Percentiles rank a stretch among this genome's conserved stretches.
phyloP scores from a whole-genome alignment of 345 rosid genomes.

The Physaria fendleri region DNA sequence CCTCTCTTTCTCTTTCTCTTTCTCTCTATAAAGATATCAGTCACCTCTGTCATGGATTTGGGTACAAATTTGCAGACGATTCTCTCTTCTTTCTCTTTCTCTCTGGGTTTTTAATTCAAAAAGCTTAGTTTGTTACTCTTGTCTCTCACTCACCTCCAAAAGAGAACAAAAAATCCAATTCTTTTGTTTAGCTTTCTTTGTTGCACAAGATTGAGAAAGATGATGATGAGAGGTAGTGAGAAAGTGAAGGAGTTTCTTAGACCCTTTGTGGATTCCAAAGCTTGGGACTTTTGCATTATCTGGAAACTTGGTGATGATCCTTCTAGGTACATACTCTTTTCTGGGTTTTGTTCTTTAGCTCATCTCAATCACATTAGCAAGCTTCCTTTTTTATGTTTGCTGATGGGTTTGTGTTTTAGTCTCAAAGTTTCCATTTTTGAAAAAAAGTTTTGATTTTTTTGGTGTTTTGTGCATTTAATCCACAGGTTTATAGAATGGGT shows the following conservation, averaged over 20 bases:
- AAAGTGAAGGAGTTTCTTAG: constrained; percentile 58
- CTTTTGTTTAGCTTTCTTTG: too few species aligned
- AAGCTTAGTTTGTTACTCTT: constrained; percentile 30
- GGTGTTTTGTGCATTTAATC: background rate
- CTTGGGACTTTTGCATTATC: constrained; percentile 76
- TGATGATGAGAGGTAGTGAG: constrained; percentile 50
- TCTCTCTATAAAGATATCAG: constrained; percentile 29
- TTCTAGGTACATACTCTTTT: constrained; percentile 42
- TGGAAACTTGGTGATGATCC: constrained; percentile 86
- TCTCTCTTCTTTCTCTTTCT: background rate
- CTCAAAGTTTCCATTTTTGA: constrained; percentile 1
- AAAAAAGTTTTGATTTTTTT: too few species aligned
- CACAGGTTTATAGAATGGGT: constrained; percentile 73
- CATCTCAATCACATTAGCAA: background rate
- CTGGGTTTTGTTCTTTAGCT: background rate
- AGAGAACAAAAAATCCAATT: too few species aligned
- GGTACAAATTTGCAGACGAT: constrained; percentile 23
- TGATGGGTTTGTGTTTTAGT: background rate
- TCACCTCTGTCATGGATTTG: constrained; percentile 26
- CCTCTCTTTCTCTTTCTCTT: background rate
- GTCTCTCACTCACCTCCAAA: too few species aligned
- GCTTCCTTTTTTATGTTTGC: background rate
- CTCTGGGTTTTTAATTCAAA: constrained; percentile 30
- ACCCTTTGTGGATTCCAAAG: constrained; percentile 53
- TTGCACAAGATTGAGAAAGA: too few species aligned